Conservation (phyloP, 169 alveolate species). For the Plasmodium knowlesi region DNA sequence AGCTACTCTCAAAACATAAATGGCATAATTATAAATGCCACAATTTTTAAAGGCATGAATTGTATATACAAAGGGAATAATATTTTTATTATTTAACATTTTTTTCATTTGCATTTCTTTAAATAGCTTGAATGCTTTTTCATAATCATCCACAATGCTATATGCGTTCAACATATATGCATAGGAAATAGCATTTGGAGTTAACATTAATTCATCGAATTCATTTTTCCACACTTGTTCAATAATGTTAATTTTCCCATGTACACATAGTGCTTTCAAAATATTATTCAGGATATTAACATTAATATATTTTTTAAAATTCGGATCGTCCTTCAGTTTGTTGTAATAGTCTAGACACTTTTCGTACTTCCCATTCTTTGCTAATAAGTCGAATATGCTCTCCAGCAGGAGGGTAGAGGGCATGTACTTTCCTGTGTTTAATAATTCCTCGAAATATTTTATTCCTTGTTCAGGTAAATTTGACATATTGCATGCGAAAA, state of each 20-base stretch:
- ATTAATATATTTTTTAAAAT: constrained; percentile 53
- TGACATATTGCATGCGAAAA: constrained; percentile 59
- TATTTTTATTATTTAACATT: constrained; percentile 30
- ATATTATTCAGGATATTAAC: constrained; percentile 65
- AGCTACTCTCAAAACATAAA: constrained; percentile 64
- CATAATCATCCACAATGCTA: constrained; percentile 45
- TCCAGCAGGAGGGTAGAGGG: constrained; percentile 59
- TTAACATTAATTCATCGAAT: constrained; percentile 49
- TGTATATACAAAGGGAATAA: constrained; percentile 58
- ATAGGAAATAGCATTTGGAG: constrained; percentile 52
- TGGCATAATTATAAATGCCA: constrained; percentile 64
- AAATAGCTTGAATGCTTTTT: constrained; percentile 63
- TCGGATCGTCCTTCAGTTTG: constrained; percentile 60
- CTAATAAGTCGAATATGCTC: constrained; percentile 61
- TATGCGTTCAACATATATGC: constrained; percentile 31
- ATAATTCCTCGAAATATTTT: constrained; percentile 73
- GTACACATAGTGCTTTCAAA: constrained; percentile 42
- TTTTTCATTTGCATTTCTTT: constrained; percentile 75
- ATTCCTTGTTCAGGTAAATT: constrained; percentile 67
- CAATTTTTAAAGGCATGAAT: constrained; percentile 64
- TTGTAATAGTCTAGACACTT: constrained; percentile 45
- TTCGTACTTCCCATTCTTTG: constrained; percentile 69
- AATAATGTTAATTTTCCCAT: constrained; percentile 42
- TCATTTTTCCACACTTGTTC: constrained; percentile 73
- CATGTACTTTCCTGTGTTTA: constrained; percentile 58